A percentile compares a stretch with the other conserved stretches of the same genome.
Evolutionary conservation across 345 rosid genomes (phyloP).

Genomic region (Linum lewisii): DNA sequence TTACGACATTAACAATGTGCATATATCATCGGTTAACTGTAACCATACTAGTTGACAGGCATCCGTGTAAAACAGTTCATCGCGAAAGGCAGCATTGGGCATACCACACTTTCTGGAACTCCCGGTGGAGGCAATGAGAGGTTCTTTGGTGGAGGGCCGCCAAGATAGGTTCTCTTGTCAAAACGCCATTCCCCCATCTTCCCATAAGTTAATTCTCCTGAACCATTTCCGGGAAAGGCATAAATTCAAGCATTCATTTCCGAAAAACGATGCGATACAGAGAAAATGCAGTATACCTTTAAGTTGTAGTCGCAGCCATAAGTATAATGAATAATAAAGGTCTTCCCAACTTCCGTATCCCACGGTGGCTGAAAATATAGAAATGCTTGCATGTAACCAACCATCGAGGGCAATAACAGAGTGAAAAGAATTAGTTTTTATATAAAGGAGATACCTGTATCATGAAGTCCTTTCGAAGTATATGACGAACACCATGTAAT

Average conservation of each 20-base stretch:
- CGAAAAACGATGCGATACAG: not conserved
- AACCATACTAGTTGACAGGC: not conserved
- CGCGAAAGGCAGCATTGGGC: constrained; percentile 14
- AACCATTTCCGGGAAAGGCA: constrained; percentile 1
- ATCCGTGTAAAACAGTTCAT: not conserved
- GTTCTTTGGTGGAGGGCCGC: constrained; percentile 72
- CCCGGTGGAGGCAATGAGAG: constrained; percentile 79
- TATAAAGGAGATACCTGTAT: constrained; percentile 50
- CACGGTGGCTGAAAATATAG: constrained; percentile 80
- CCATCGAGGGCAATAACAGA: not conserved
- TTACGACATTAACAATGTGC: too few species aligned
- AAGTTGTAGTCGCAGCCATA: constrained; percentile 88
- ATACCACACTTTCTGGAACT: constrained; percentile 96
- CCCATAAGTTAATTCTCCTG: constrained; percentile 83
- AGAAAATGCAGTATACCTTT: constrained; percentile 43
- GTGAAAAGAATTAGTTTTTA: not conserved
- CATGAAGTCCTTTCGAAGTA: constrained; percentile 86
- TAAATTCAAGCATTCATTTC: not conserved
- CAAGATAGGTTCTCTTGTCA: constrained; percentile 82
- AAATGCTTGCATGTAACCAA: constrained; percentile 1
- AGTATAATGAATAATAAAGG: constrained; percentile 86
- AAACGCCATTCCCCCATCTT: constrained; percentile 90
- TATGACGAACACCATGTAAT: constrained; percentile 79
- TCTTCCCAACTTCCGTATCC: constrained; percentile 61
- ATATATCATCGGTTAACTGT: too few species aligned